Base-by-base conservation (phyloP, 345 rosid species). In the Gossypium mustelinum region DNA sequence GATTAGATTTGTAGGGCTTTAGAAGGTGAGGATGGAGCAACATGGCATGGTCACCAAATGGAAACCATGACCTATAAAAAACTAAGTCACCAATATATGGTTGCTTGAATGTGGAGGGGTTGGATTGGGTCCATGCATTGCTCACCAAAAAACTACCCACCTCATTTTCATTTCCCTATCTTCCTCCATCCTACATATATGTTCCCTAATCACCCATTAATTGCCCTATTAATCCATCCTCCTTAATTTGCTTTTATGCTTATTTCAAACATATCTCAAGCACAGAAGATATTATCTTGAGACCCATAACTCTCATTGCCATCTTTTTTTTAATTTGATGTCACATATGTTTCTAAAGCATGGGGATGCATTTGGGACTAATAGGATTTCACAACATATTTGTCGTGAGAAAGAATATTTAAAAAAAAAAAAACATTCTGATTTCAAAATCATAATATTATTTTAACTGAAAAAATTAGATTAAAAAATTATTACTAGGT, bases 71-170 rank as follows among this genome's bases (percentile, higher is more conserved):
- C 41, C 41, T 34, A 34, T 34, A 34, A 34, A 5, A 4, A 34
- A 34, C 41, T 34, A 41, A n/a, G 69, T 65, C 76, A 63, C 58
- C 47, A n/a, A 52, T 24, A 52, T 52, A 18, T 52, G 70, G 72
- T 76, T 64, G 80, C 54, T 43, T 11, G 55, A 74, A 63, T 64
- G 41, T 74, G 83, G 78, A 81, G 68, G 81, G 73, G 55, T 18
- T 11, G 34, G 39, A 48, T n/a, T 20, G 22, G 58, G 58, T 55
- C 58, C 58, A n/a, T 55, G 41, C 7, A 5, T 34, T 34, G 58
- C 18, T 16, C 18, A 17, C 57, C 57, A 52, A 52, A 8, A 52
- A 16, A 16, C 7, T 52, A 20, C 9, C 11, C 22, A 54, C 20
- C 57, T 54, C 20, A 54, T 54, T 54, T 51, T 54, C 4, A 13